Conservation (phyloP, 306 rosid genomes). For the Acacia crassicarpa region DNA sequence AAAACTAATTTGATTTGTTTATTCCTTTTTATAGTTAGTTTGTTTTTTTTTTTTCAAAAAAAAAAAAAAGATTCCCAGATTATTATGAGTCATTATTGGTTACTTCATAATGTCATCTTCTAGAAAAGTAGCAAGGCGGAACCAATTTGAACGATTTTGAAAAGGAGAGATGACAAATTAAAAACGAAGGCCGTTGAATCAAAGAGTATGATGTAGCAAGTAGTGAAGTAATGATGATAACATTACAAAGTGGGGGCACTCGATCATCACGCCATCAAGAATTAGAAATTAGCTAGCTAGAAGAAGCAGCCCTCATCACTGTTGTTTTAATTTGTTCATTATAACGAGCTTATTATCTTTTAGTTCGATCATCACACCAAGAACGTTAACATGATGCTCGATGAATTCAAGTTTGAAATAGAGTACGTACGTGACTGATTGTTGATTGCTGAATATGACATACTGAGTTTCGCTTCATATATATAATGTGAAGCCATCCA, state of each 20-base stretch:
- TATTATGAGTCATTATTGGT: conserved; percentile 7
- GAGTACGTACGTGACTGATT: neutral
- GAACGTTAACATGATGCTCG: neutral
- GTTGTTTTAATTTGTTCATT: neutral
- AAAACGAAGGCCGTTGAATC: conserved; percentile 21
- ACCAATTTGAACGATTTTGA: neutral
- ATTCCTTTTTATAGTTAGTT: neutral
- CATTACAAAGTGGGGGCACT: conserved; percentile 21
- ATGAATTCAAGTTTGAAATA: conserved; percentile 1
- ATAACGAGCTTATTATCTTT: neutral
- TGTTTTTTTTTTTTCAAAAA: no score
- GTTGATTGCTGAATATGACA: conserved; percentile 1
- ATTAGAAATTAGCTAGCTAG: neutral
- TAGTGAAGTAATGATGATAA: conserved; percentile 48
- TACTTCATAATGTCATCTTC: conserved; percentile 36
- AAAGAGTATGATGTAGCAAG: conserved; percentile 45
- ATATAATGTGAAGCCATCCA: neutral
- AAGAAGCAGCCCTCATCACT: conserved; percentile 23
- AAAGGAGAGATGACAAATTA: neutral
- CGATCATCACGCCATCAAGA: neutral
- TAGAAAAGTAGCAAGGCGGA: conserved; percentile 34
- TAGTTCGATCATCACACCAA: no score
- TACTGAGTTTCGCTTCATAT: conserved; percentile 11
- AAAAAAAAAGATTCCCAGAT: neutral
- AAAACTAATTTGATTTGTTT: neutral